Percentiles rank a stretch among this genome's conserved stretches.
Conservation (phyloP, 441 rosid genomes). For the Euphorbia corollata region DNA sequence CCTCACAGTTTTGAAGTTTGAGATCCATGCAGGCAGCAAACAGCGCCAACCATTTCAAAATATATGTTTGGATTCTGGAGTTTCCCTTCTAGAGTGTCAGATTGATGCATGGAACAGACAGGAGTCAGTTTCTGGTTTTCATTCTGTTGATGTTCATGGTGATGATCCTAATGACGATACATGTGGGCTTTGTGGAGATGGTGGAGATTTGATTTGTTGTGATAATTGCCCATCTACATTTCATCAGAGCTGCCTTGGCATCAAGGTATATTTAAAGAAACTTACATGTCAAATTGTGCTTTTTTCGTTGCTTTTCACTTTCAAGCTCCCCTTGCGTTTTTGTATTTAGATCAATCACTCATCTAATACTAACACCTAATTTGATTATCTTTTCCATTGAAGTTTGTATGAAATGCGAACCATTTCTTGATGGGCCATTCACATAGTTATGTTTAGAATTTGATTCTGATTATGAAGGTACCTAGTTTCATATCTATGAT, state of each 20-base stretch:
- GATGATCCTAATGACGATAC: constrained; percentile 97
- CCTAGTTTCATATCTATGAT: not conserved
- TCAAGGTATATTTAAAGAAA: constrained; percentile 43
- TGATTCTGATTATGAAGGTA: not conserved
- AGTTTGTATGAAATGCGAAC: not conserved
- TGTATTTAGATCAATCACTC: not conserved
- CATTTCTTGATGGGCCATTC: not conserved
- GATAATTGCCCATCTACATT: constrained; percentile 96
- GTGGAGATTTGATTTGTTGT: constrained; percentile 95
- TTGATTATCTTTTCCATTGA: not conserved
- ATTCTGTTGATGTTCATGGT: constrained; percentile 51
- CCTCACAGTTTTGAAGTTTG: constrained; percentile 75
- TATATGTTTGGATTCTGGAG: constrained; percentile 78
- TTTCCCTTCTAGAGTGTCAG: constrained; percentile 81
- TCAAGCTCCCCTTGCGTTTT: not conserved
- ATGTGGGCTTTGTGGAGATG: constrained; percentile 95
- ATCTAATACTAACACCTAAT: not conserved
- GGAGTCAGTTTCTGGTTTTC: constrained; percentile 50
- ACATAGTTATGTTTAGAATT: not conserved
- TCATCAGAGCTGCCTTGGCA: constrained; percentile 81
- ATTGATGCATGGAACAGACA: constrained; percentile 79
- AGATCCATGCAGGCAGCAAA: constrained; percentile 97
- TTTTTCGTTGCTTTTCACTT: not conserved
- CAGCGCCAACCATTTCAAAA: constrained; percentile 80
- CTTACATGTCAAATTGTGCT: not conserved